Evolutionary conservation across 345 rosid species (phyloP).

Genomic region (Kernera saxatilis): DNA sequence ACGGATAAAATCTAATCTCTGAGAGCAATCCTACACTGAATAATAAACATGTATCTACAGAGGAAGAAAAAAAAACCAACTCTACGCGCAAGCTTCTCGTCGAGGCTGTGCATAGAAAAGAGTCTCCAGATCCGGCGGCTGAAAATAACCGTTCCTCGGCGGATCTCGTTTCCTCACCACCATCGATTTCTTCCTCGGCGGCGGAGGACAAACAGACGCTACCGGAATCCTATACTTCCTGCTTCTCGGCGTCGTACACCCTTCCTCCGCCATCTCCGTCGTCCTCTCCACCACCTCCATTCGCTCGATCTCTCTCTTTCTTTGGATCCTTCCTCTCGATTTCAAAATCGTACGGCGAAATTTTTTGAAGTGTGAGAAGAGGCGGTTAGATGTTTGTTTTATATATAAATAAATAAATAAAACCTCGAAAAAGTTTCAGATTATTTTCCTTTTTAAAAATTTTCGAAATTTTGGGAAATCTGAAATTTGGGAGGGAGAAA

Average conservation of each 20-base stretch:
- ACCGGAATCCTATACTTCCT: conserved; percentile 42
- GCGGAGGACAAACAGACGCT: conserved; percentile 51
- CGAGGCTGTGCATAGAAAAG: conserved; percentile 38
- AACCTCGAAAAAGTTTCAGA: not conserved
- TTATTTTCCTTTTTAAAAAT: not conserved
- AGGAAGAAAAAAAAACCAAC: not conserved
- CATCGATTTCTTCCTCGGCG: conserved; percentile 51
- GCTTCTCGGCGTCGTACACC: conserved; percentile 57
- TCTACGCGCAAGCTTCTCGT: conserved; percentile 42
- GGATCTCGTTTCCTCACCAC: conserved; percentile 39
- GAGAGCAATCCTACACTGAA: conserved; percentile 3
- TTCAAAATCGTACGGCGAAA: not conserved
- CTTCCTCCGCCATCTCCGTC: conserved; percentile 33
- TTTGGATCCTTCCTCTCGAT: not conserved
- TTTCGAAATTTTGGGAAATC: not conserved
- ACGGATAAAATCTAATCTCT: not conserved
- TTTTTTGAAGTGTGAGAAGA: conserved; percentile 17
- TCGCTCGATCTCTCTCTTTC: not conserved
- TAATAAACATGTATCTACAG: conserved; percentile 21
- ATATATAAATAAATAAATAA: not conserved
- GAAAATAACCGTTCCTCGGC: conserved; percentile 61
- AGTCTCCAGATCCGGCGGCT: conserved; percentile 65
- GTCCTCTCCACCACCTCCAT: conserved; percentile 32
- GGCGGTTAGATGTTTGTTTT: conserved; percentile 20
- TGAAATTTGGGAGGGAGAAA: conserved; percentile 21